phyloP scores from a whole-genome alignment of 192 early-diverging fungal species.

The Anaeromyces robustus region DNA sequence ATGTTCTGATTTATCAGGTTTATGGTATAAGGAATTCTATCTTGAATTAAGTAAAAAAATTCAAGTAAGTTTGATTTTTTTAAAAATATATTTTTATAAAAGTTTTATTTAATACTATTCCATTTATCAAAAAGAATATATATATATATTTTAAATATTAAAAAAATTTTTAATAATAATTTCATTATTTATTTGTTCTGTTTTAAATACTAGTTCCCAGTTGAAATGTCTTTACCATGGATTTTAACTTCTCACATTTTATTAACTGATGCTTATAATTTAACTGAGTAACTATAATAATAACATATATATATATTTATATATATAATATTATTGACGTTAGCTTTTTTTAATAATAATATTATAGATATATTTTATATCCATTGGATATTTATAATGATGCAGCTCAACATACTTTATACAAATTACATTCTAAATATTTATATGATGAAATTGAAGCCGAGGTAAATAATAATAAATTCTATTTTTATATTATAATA shows the following conservation, averaged over 20 bases:
- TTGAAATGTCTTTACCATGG: slow-evolving; percentile 36
- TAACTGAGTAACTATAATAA: slow-evolving; percentile 13
- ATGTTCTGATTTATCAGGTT: slow-evolving; percentile 16
- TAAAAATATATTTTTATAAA: no score
- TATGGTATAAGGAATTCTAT: slow-evolving; percentile 44
- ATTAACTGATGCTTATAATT: slow-evolving; percentile 15
- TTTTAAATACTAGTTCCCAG: slow-evolving; percentile 19
- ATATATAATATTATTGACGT: slow-evolving; percentile 5
- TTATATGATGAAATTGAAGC: slow-evolving; percentile 40
- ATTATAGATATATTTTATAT: slow-evolving; percentile 13
- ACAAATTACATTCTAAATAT: slow-evolving; percentile 18
- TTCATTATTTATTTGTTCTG: neutral
- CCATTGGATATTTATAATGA: slow-evolving; percentile 37
- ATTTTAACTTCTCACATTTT: slow-evolving; percentile 27
- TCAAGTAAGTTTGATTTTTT: slow-evolving; percentile 10
- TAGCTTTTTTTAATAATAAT: neutral
- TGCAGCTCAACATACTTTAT: slow-evolving; percentile 15
- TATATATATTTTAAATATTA: no score
- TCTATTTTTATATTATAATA: neutral
- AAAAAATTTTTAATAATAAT: no score
- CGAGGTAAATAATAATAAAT: slow-evolving; percentile 13
- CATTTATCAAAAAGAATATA: no score
- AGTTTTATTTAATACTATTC: no score
- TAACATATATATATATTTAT: neutral
- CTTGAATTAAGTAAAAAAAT: slow-evolving; percentile 28